Evolutionary conservation across 2,329 filamentous ascomycete species (phyloP).

Genomic region (Ceratocystis huliohia): DNA sequence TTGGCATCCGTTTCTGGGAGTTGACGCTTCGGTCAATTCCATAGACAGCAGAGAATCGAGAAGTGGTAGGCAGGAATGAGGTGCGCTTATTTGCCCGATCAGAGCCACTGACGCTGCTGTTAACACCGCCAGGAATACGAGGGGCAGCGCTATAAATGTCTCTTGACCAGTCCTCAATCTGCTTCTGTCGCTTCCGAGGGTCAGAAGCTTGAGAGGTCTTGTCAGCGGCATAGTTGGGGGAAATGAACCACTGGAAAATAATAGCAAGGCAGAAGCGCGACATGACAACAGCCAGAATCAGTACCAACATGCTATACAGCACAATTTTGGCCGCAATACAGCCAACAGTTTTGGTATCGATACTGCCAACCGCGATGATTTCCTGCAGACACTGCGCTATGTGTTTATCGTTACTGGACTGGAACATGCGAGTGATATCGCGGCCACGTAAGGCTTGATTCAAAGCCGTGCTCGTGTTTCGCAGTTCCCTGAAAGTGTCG

Average conservation of each 20-base stretch:
- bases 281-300: slow-evolving; percentile 80
- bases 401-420: slow-evolving; percentile 63
- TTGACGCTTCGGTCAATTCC: slow-evolving; percentile 51
- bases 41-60: slow-evolving; percentile 85
- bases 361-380: slow-evolving; percentile 88
- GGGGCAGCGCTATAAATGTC: slow-evolving; percentile 91
- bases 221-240: slow-evolving; percentile 66
- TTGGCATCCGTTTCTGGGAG: slow-evolving; percentile 46
- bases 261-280: slow-evolving; percentile 81
- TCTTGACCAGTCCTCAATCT: slow-evolving; percentile 96
- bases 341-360: slow-evolving; percentile 90
- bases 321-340: slow-evolving; percentile 97
- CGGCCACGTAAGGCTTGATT: slow-evolving; percentile 61
- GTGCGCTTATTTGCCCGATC: slow-evolving; percentile 68
- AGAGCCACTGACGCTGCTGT: slow-evolving; percentile 48
- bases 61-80: slow-evolving; percentile 87
- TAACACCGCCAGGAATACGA: slow-evolving; percentile 62
- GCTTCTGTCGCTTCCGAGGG: slow-evolving; percentile 70
- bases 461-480: slow-evolving; percentile 47
- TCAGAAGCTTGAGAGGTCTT: slow-evolving; percentile 76
- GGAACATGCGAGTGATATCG: slow-evolving; percentile 81
- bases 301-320: slow-evolving; percentile 78
- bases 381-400: slow-evolving; percentile 79
- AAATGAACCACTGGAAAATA: slow-evolving; percentile 92
- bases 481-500: slow-evolving; percentile 64